A percentile compares a stretch with the other conserved stretches of the same genome.
phyloP scores from a whole-genome alignment of 768 basidiomycete species.

The Pisolithus orientalis region DNA sequence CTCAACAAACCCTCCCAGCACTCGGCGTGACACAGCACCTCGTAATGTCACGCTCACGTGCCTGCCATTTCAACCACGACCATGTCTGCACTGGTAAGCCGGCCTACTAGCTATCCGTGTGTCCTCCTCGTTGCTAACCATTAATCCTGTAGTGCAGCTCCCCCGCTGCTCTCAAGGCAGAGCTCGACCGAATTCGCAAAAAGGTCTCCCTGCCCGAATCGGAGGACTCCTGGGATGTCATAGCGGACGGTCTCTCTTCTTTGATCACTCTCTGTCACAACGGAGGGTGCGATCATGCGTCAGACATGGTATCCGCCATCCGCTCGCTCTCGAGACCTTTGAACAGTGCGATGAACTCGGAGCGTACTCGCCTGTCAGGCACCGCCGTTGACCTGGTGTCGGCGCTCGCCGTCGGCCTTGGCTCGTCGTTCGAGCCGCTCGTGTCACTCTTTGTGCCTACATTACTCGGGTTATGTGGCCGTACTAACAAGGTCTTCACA shows the following conservation, averaged over 20 bases:
- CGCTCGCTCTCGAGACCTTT: conserved; percentile 49
- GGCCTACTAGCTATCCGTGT: background rate
- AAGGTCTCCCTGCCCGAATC: conserved; percentile 49
- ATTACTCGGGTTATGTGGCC: conserved; percentile 58
- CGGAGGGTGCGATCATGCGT: conserved; percentile 45
- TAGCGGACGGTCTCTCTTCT: conserved; percentile 42
- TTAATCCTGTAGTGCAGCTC: conserved; percentile 25
- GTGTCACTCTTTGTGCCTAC: conserved; percentile 62
- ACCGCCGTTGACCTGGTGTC: conserved; percentile 59
- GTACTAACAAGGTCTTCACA: conserved; percentile 75
- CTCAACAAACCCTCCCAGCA: conserved; percentile 11
- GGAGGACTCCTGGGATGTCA: conserved; percentile 76
- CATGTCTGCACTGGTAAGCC: background rate
- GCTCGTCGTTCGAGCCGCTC: conserved; percentile 58
- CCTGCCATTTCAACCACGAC: too few species aligned
- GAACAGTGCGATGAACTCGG: conserved; percentile 58
- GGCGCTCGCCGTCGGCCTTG: conserved; percentile 48
- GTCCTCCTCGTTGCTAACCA: background rate
- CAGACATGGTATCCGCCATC: conserved; percentile 45
- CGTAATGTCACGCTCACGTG: background rate
- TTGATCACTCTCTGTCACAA: conserved; percentile 46
- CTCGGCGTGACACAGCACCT: background rate
- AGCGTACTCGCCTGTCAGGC: conserved; percentile 67
- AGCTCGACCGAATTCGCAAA: conserved; percentile 39
- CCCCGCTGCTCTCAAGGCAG: conserved; percentile 25